These are phyloP conservation scores for Trifolium pratense DNA, from an alignment of 306 rosid genomes.

Conservation along the genomic window DNA sequence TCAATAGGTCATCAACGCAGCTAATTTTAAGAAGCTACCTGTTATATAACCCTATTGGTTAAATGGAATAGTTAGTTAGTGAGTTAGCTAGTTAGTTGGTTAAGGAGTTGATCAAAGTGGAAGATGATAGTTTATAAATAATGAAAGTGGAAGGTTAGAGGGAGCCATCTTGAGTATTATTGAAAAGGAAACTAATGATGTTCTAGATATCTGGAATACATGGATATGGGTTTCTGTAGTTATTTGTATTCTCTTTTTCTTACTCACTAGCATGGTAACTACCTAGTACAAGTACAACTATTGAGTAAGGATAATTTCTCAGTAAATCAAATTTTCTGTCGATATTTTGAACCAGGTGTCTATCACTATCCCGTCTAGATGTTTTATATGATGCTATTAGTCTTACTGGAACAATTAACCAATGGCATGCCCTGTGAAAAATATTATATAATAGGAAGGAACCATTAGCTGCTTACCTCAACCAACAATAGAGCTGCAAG, in stretches of 20 bases:
- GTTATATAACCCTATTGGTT: neutral
- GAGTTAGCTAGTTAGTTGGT: neutral
- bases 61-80: neutral
- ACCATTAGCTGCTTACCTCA: constrained; percentile 65
- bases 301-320: neutral
- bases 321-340: neutral
- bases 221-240: neutral
- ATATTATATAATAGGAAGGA: constrained; percentile 28
- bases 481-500: constrained; percentile 75
- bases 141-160: neutral
- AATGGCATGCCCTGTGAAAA: constrained; percentile 27
- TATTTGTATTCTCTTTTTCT: neutral
- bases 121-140: neutral
- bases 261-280: neutral
- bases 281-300: neutral
- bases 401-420: constrained; percentile 8
- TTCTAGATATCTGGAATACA: neutral
- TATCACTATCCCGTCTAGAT: constrained; percentile 26
- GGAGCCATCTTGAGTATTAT: neutral
- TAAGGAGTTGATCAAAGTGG: neutral
- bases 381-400: neutral
- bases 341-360: constrained; percentile 6
- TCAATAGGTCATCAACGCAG: neutral
- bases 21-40: constrained; percentile 10
- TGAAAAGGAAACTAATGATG: neutral